Percentiles rank a stretch among this genome's conserved stretches.
phyloP scores from a whole-genome alignment of 2,329 filamentous ascomycete species.

The Lomentospora prolificans region DNA sequence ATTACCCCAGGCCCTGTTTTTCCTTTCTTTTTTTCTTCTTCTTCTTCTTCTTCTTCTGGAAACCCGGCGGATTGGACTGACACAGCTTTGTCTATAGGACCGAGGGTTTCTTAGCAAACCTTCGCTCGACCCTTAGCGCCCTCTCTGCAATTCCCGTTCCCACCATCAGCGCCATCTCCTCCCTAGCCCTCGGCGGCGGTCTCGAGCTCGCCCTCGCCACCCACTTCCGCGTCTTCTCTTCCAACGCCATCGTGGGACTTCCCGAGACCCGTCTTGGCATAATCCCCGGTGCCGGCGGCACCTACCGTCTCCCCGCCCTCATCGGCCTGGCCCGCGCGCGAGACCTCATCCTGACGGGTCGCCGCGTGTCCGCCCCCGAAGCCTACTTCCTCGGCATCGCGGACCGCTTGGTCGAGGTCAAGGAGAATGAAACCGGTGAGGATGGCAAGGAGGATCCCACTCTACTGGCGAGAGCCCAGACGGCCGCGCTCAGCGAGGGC shows the following conservation, averaged over 20 bases:
- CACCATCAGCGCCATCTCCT: slow-evolving; percentile 80
- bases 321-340: slow-evolving; percentile 75
- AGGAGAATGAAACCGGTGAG: slow-evolving; percentile 41
- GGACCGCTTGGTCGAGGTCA: slow-evolving; percentile 78
- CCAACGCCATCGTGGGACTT: slow-evolving; percentile 67
- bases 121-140: slow-evolving; percentile 65
- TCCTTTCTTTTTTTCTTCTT: background rate
- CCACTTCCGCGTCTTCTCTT: slow-evolving; percentile 77
- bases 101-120: slow-evolving; percentile 62
- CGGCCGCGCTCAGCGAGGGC: slow-evolving; percentile 63
- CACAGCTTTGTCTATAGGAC: no score
- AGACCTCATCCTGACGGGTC: slow-evolving; percentile 82
- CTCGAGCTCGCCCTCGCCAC: slow-evolving; percentile 87
- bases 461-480: slow-evolving; percentile 49
- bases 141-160: slow-evolving; percentile 74
- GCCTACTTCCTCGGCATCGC: slow-evolving; percentile 87
- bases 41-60: no score
- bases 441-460: slow-evolving; percentile 25
- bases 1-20: background rate
- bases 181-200: slow-evolving; percentile 80
- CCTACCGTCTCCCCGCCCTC: slow-evolving; percentile 72
- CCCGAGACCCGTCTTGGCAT: slow-evolving; percentile 92
- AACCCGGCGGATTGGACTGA: no score
- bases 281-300: slow-evolving; percentile 89
- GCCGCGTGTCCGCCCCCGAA: slow-evolving; percentile 73